Conservation (phyloP, 371 early-diverging fungal species). For the Scutellospora calospora region DNA sequence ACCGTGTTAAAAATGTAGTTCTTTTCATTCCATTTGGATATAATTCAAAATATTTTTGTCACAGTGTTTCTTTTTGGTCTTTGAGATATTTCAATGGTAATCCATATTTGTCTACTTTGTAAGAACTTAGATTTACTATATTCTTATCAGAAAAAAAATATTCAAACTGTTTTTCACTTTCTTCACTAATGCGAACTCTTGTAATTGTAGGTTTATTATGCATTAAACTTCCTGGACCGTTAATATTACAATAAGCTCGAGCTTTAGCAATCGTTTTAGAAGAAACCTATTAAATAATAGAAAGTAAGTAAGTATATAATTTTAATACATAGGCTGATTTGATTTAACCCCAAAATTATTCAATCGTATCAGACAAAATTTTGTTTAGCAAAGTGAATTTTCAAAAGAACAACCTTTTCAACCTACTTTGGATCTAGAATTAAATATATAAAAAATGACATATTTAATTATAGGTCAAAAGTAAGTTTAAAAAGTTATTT, state of each 20-base stretch:
- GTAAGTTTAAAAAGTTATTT: no score
- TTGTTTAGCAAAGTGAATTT: no score
- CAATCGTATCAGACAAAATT: no score
- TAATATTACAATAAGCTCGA: neutral
- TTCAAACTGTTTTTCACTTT: no score
- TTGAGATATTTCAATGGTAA: neutral
- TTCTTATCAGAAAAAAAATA: no score
- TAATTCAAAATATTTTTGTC: conserved; percentile 14
- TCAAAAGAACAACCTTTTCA: no score
- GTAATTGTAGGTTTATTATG: neutral
- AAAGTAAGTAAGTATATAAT: no score
- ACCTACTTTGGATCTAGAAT: no score
- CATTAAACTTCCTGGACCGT: neutral
- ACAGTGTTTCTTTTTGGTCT: conserved; percentile 9
- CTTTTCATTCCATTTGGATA: conserved; percentile 6
- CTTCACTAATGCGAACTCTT: neutral
- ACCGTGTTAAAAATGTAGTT: neutral
- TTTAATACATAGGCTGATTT: no score
- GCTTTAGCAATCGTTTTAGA: conserved; percentile 10
- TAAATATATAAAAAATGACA: no score
- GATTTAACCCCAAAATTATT: no score
- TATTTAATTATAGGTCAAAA: no score
- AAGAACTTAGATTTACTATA: neutral
- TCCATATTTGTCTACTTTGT: neutral
- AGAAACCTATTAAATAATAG: neutral